Conservation (phyloP, 495 filamentous ascomycete genomes). For the Lasiosphaeria ovina region DNA sequence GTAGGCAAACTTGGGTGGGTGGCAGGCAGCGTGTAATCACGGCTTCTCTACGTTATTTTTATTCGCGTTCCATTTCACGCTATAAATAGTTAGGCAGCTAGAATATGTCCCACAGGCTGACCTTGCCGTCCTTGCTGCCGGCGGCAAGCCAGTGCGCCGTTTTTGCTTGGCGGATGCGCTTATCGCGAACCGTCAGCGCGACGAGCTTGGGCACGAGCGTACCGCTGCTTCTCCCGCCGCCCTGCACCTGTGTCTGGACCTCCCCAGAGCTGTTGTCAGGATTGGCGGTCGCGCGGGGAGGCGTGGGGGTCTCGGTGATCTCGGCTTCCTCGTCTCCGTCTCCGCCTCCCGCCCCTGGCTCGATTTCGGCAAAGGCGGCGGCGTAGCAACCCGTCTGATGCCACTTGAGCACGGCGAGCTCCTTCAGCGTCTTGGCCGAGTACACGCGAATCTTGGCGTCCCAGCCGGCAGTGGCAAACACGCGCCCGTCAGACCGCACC, state of each 20-base stretch:
- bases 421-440: conserved; percentile 73
- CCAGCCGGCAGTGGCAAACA: conserved; percentile 94
- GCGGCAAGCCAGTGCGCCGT: conserved; percentile 84
- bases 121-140: conserved; percentile 92
- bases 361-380: conserved; percentile 67
- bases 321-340: neutral
- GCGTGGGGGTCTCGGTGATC: neutral
- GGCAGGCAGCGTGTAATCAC: too few relatives aligned
- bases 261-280: neutral
- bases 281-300: neutral
- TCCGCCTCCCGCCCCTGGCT: neutral
- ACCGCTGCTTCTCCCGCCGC: neutral
- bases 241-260: neutral
- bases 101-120: conserved; percentile 95
- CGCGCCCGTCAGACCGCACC: conserved; percentile 75
- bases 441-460: conserved; percentile 80
- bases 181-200: conserved; percentile 56
- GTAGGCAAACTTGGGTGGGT: too few relatives aligned
- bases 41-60: too few relatives aligned
- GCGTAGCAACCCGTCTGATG: conserved; percentile 87
- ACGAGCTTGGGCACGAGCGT: conserved; percentile 23
- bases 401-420: conserved; percentile 95
- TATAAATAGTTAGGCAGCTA: conserved; percentile 8
- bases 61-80: neutral
- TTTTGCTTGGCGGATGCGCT: conserved; percentile 62